Evolutionary conservation across 768 basidiomycete species (phyloP).

Genomic region (Trametes villosa): DNA sequence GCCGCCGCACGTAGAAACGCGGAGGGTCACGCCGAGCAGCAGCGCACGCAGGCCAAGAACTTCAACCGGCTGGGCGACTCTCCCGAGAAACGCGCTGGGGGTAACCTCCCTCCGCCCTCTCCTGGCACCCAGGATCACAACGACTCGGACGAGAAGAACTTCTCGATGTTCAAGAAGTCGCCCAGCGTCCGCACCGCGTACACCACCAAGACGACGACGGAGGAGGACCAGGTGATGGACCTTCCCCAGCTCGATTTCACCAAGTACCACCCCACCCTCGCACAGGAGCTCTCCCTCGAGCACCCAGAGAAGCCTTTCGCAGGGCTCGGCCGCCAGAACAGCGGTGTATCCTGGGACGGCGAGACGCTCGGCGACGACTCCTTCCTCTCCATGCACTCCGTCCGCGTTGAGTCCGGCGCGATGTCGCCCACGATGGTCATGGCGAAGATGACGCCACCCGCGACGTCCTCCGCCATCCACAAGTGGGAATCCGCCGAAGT

Average conservation of each 20-base stretch:
- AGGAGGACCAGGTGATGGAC: slow-evolving; percentile 34
- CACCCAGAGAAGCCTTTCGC: slow-evolving; percentile 48
- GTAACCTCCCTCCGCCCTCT: slow-evolving; percentile 36
- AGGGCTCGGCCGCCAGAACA: slow-evolving; percentile 44
- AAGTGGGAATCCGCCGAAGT: slow-evolving; percentile 76
- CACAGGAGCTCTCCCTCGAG: slow-evolving; percentile 53
- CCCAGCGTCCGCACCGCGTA: slow-evolving; percentile 59
- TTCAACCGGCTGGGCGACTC: slow-evolving; percentile 65
- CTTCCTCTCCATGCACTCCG: slow-evolving; percentile 52
- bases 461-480: slow-evolving; percentile 53
- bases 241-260: slow-evolving; percentile 48
- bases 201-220: slow-evolving; percentile 48
- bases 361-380: slow-evolving; percentile 51
- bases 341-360: slow-evolving; percentile 55
- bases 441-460: slow-evolving; percentile 66
- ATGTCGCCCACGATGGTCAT: slow-evolving; percentile 54
- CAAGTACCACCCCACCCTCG: slow-evolving; percentile 58
- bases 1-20: slow-evolving; percentile 33
- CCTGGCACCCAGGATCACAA: slow-evolving; percentile 17
- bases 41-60: slow-evolving; percentile 47
- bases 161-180: slow-evolving; percentile 55
- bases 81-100: slow-evolving; percentile 52
- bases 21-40: slow-evolving; percentile 48
- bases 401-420: slow-evolving; percentile 43
- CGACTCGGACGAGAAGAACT: slow-evolving; percentile 35